Evolutionary conservation across 371 early-diverging fungal species (phyloP).

Genomic region (Neoconidiobolus thromboides): DNA sequence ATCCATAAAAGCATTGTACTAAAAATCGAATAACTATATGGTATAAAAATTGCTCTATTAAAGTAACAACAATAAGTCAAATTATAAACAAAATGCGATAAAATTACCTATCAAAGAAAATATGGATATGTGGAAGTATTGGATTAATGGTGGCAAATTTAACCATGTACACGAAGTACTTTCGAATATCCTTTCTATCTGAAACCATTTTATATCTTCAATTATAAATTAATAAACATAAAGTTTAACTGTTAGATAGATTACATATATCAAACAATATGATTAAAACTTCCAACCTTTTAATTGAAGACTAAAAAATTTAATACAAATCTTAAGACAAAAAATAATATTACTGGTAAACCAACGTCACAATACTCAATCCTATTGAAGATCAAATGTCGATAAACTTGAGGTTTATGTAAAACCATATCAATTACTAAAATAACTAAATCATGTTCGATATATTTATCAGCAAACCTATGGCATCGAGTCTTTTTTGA

Average conservation of each 20-base stretch:
- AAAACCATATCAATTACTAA: slow-evolving; percentile 87
- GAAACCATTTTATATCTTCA: slow-evolving; percentile 79
- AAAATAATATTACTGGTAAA: slow-evolving; percentile 22
- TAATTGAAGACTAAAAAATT: slow-evolving; percentile 31
- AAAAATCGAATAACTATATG: slow-evolving; percentile 19
- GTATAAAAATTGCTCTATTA: slow-evolving; percentile 22
- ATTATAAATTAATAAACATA: not conserved
- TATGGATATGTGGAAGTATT: slow-evolving; percentile 60
- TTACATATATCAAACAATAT: slow-evolving; percentile 80
- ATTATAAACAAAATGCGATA: too few relatives aligned
- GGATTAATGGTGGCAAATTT: slow-evolving; percentile 38
- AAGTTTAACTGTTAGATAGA: not conserved
- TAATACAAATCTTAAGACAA: not conserved
- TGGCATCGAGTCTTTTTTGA: slow-evolving; percentile 24
- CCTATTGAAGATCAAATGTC: slow-evolving; percentile 74
- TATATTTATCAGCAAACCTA: slow-evolving; percentile 80
- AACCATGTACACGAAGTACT: slow-evolving; percentile 26
- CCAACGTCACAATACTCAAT: slow-evolving; percentile 26
- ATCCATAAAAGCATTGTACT: slow-evolving; percentile 14
- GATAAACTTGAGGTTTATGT: slow-evolving; percentile 77
- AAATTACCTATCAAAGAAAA: slow-evolving; percentile 45
- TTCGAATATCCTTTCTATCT: slow-evolving; percentile 45
- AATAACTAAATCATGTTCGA: slow-evolving; percentile 77
- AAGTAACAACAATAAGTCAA: not conserved
- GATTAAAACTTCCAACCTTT: slow-evolving; percentile 59